Evolutionary conservation across 2,329 filamentous ascomycete species (phyloP), one percentile per base, ranked within the genome.

Genomic region (Stagonosporopsis rhizophila): DNA sequence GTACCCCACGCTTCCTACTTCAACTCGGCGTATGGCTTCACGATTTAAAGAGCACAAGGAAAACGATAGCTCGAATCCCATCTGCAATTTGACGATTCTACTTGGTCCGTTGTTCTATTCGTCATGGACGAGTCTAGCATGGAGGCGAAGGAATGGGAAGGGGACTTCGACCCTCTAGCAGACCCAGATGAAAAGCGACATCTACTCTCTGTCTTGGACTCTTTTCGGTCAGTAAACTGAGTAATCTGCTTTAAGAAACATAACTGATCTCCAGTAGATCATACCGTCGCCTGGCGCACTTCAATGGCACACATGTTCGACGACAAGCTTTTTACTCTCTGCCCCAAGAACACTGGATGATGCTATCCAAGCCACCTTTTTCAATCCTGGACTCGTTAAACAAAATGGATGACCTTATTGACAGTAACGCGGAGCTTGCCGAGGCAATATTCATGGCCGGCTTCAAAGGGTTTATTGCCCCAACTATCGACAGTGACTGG

Each of bases 301-400:
- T 90, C 79, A 96, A 96, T 76, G 89, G 90, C 62, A 98, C 94
- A 4, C 94, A 98, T 75, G 84, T 93, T 17, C 89, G 95, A 20
- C 88, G 96, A 25, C 92, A 95, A 75, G 89, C 92, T 14, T 97
- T 99, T 77, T 99, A 98, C 75, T 90, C 92, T 8, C 83, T 99
- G 6, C 92, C 94, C 1, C 87, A 89, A 56, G 81, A 84, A 1
- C 93, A 99, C 74, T 95, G 92, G 87, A 85, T 90, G 69, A 83
- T 96, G 71, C 85, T 99, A 0, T 88, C 92, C 0, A 84, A 84
- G 4, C 87, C 90, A 0, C 94, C 93, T 0, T 96, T 98, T 79
- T 90, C 87, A 55, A 87, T 95, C 49, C 83, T 96, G 6, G 86
- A 92, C 32, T 91, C 87, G 0, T 85, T 99, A 32, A 85, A 89